Evolutionary conservation across 1,284 basidiomycete genomes (phyloP), one percentile per base, ranked within the genome.

Genomic region (Stygiomarasmius scandens): DNA sequence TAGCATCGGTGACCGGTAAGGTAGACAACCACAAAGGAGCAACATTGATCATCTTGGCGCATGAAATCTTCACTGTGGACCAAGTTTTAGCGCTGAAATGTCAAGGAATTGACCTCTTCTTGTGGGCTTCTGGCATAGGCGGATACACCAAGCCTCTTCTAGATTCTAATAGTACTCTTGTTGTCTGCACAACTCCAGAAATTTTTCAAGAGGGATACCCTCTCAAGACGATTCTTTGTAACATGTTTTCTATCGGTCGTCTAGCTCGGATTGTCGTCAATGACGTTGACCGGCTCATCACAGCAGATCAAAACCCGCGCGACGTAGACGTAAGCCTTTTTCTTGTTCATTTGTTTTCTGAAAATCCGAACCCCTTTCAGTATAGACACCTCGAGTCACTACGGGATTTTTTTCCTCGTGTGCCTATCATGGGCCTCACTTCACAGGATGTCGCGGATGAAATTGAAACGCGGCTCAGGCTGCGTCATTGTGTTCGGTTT

Each of bases 351-450:
- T 54, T 57, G 32, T n/a, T 34, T 34, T 50, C 10, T 44, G 41
- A 50, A 20, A 20, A 52, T 3, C 43, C 6, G n/a, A 27, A n/a
- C 16, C n/a, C 23, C n/a, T 6, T 48, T 16, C 61, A 86, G 83
- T 85, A 89, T 63, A 73, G 77, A 41, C 70, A 74, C 16, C 75
- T 95, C 22, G 78, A 80, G 16, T 65, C 76, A 12, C 73, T 94
- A 32, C 83, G 88, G 25, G 67, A 74, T 23, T 76, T 80, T 11
- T 93, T 83, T 67, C 87, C 88, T 0, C 67, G 73, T 1, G 77
- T 90, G 1, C 92, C 92, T 0, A 84, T 94, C 66, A 92, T 93
- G 80, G 93, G 93, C 0, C 78, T 95, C 49, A 94, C 92, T 0
- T 92, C 91, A 1, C 93, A 92, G 0, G 92, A 91, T 2, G 89